Evolutionary conservation across 2,329 filamentous ascomycete species (phyloP).

Genomic region (Xylaria sp.): DNA sequence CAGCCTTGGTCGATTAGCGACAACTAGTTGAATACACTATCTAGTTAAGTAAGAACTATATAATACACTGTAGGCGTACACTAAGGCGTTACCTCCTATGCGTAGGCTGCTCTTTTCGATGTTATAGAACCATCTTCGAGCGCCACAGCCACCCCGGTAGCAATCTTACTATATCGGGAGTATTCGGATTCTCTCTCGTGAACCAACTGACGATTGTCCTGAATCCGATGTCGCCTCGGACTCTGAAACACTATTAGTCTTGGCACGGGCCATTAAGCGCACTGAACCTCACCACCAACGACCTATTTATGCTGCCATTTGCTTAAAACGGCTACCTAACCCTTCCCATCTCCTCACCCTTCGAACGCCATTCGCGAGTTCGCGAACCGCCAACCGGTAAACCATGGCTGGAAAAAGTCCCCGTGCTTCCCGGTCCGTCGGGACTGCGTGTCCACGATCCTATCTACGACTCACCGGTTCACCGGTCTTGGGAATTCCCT

Average conservation of each 20-base stretch:
- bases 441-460: not conserved
- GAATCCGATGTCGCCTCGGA: not conserved
- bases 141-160: not conserved
- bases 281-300: not conserved
- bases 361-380: not conserved
- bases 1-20: not conserved
- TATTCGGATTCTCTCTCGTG: not conserved
- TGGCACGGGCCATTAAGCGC: not conserved
- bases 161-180: not conserved
- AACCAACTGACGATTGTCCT: not conserved
- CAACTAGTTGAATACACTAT: not conserved
- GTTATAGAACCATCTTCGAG: not conserved
- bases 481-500: not conserved
- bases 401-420: not conserved
- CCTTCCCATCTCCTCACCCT: not conserved
- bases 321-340: no score
- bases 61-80: not conserved
- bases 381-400: not conserved
- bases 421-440: constrained; percentile 6
- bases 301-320: not conserved
- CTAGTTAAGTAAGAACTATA: not conserved
- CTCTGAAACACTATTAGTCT: not conserved
- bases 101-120: no score
- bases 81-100: no score
- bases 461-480: not conserved